Conservation (phyloP, 2,329 filamentous ascomycete genomes). For the Dothistroma septosporum region DNA sequence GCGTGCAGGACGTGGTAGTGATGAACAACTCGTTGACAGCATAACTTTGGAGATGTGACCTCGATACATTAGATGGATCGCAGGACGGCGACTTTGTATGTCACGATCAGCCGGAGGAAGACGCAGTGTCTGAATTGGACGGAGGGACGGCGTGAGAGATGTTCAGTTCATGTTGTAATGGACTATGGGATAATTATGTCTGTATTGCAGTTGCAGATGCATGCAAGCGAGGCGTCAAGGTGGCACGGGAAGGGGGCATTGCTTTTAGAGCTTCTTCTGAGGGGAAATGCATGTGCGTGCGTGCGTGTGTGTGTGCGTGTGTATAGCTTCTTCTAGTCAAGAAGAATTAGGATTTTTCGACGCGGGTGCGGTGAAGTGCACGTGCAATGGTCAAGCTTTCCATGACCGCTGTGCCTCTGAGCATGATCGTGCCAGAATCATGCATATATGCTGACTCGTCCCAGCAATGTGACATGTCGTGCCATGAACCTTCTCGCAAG, state of each 20-base stretch:
- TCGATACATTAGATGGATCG: conserved; percentile 5
- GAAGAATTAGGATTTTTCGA: not conserved
- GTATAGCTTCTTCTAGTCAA: not conserved
- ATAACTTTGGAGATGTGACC: not conserved
- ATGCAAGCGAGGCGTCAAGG: conserved; percentile 6
- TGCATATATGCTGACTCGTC: not conserved
- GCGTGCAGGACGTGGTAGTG: not conserved
- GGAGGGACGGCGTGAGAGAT: not conserved
- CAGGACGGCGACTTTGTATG: not conserved
- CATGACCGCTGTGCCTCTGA: not conserved
- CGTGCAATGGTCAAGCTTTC: not conserved
- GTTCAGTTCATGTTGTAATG: conserved; percentile 1
- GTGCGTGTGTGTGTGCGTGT: not conserved
- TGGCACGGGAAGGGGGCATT: not conserved
- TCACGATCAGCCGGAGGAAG: not conserved
- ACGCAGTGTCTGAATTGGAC: not conserved
- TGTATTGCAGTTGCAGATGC: conserved; percentile 2
- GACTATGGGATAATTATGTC: conserved; percentile 6
- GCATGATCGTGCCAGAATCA: not conserved
- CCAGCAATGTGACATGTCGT: not conserved
- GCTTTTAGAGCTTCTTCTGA: not conserved
- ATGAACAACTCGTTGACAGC: not conserved
- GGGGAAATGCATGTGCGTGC: not conserved
- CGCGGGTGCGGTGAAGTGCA: not conserved
- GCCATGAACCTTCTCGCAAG: not conserved